These are phyloP conservation scores for Hypoxylon perforatum DNA, from an alignment of 495 filamentous ascomycete genomes.

Conservation along the genomic window DNA sequence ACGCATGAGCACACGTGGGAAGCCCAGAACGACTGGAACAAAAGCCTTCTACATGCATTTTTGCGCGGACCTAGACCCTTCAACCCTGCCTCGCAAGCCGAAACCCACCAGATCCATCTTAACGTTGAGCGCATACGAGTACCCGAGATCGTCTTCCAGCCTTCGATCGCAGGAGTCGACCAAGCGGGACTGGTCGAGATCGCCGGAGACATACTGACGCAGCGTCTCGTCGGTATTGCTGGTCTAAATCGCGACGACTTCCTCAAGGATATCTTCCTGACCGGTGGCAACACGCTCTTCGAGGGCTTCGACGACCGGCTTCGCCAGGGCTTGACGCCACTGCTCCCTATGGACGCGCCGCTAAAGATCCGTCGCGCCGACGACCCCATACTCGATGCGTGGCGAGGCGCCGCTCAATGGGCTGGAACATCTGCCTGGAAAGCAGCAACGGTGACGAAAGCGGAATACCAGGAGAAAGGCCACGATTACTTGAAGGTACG, in stretches of 20 bases:
- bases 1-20: slow-evolving; percentile 90
- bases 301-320: slow-evolving; percentile 87
- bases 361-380: slow-evolving; percentile 74
- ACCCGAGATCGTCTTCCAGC: slow-evolving; percentile 95
- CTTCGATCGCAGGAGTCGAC: slow-evolving; percentile 90
- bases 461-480: slow-evolving; percentile 87
- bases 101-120: slow-evolving; percentile 89
- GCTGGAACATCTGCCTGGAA: slow-evolving; percentile 61
- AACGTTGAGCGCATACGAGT: slow-evolving; percentile 98
- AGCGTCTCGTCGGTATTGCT: slow-evolving; percentile 70
- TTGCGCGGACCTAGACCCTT: slow-evolving; percentile 86
- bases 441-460: slow-evolving; percentile 66
- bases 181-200: slow-evolving; percentile 95
- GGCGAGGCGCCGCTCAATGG: slow-evolving; percentile 93
- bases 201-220: slow-evolving; percentile 82
- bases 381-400: slow-evolving; percentile 85
- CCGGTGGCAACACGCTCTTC: slow-evolving; percentile 92
- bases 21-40: slow-evolving; percentile 93
- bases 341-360: slow-evolving; percentile 74
- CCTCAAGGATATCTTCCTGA: slow-evolving; percentile 88
- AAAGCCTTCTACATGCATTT: slow-evolving; percentile 89
- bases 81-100: slow-evolving; percentile 79
- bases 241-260: slow-evolving; percentile 69
- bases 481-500: slow-evolving; percentile 85
- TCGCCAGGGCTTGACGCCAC: slow-evolving; percentile 73